Evolutionary conservation across 1,284 basidiomycete genomes (phyloP), one percentile per base, ranked within the genome.

Genomic region (Amylostereum chailletii): DNA sequence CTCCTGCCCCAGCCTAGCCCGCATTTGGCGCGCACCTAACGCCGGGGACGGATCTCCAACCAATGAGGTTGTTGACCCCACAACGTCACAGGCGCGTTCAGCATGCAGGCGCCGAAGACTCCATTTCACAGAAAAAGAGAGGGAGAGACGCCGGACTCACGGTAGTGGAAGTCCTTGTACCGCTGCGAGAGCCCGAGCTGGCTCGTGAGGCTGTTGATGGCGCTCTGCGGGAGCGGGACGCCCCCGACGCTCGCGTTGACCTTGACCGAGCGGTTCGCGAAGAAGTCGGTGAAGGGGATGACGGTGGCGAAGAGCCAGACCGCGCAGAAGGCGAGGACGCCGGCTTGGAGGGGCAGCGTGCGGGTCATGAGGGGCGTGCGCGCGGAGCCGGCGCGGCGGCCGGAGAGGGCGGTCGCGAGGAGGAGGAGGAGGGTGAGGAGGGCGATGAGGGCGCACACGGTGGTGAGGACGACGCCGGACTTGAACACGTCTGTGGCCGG

Each of bases 241-340:
- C 58, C 61, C 4, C 62, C 65, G 45, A 79, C 49, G 42, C 63
- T 69, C 4, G 76, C 79, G 19, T 60, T 59, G 49, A 83, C 65
- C 39, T 65, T 62, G 9, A 74, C 78, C 33, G 61, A 58, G n/a
- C 70, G 65, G 43, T 65, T 80, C 19, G 70, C 71, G 53, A 76
- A 76, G 60, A 74, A 76, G 57, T 69, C 58, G 40, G 75, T 76
- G 61, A 72, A 79, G 1, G 79, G 70, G 26, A 82, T 66, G 47
- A 76, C 65, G 26, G 70, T 62, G 4, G 74, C 79, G 56, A 83
- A 70, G 41, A 83, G 62, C 71, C 76, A 77, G 4, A 70, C 34
- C 29, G 69, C 64, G 52, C 69, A 69, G 60, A 81, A 71, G 26
- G 66, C 59, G 44, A 82, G 66, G 27, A 69, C 37, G 45, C 56